Evolutionary conservation across 331 rosid genomes (phyloP).

Genomic region (Acacia pycnantha): DNA sequence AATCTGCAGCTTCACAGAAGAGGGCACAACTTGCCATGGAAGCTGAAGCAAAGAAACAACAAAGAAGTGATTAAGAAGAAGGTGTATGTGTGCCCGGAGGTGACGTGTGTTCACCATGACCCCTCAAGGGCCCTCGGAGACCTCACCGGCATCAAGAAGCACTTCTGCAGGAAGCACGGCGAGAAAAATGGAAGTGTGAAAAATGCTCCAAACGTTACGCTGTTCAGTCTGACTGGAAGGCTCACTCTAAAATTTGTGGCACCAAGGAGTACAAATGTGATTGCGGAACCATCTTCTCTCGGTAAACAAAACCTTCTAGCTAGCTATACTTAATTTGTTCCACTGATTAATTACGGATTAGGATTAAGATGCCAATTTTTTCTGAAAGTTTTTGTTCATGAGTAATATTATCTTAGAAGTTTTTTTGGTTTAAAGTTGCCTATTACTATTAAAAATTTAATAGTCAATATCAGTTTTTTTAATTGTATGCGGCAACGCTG

Average conservation of each 20-base stretch:
- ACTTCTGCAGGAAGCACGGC: conserved; percentile 83
- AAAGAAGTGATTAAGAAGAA: conserved; percentile 62
- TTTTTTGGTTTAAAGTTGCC: too few relatives aligned
- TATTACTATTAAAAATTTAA: too few relatives aligned
- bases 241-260: conserved; percentile 92
- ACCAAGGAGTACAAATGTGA: conserved; percentile 86
- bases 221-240: conserved; percentile 95
- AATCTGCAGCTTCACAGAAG: conserved; percentile 87
- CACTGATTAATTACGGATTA: not conserved
- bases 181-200: conserved; percentile 94
- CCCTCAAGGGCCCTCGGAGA: conserved; percentile 90
- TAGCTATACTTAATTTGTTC: not conserved
- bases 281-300: conserved; percentile 86
- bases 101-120: conserved; percentile 78
- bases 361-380: too few relatives aligned
- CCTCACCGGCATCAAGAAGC: conserved; percentile 89
- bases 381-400: too few relatives aligned
- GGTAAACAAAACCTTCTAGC: conserved; percentile 35
- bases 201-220: conserved; percentile 88
- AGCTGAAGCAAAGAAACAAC: conserved; percentile 65
- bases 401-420: too few relatives aligned
- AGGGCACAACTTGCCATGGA: conserved; percentile 96
- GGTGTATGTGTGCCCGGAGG: conserved; percentile 83
- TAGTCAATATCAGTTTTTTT: too few relatives aligned
- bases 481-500: too few relatives aligned